These are phyloP conservation scores for Coniferiporia sulphurascens DNA, from an alignment of 1,284 basidiomycete species.

Conservation along the genomic window DNA sequence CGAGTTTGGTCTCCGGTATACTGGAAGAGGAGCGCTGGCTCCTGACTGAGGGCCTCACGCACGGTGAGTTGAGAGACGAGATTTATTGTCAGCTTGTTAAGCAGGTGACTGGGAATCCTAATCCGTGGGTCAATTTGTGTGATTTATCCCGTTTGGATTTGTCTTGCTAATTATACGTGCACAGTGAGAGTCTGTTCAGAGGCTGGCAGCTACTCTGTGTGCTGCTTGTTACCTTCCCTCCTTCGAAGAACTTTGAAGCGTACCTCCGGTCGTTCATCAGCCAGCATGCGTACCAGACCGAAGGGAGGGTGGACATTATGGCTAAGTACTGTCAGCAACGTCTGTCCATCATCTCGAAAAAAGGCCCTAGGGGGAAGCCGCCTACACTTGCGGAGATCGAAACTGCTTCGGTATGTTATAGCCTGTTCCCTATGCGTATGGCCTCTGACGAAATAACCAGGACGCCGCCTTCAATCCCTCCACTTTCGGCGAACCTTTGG, in stretches of 20 bases:
- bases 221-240: slow-evolving; percentile 81
- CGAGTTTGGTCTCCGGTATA: slow-evolving; percentile 37
- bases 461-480: slow-evolving; percentile 92
- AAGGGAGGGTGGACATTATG: slow-evolving; percentile 81
- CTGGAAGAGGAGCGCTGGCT: slow-evolving; percentile 87
- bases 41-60: slow-evolving; percentile 68
- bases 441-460: slow-evolving; percentile 30
- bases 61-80: slow-evolving; percentile 85
- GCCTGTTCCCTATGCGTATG: neutral
- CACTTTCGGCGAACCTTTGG: slow-evolving; percentile 85
- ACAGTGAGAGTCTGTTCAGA: slow-evolving; percentile 76
- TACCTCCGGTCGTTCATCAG: slow-evolving; percentile 77
- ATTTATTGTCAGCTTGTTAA: slow-evolving; percentile 91
- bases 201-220: slow-evolving; percentile 93
- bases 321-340: slow-evolving; percentile 81
- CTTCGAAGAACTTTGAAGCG: slow-evolving; percentile 84
- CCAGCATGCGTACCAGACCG: slow-evolving; percentile 56
- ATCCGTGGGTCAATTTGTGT: slow-evolving; percentile 45
- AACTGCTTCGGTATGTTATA: slow-evolving; percentile 65
- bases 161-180: slow-evolving; percentile 1
- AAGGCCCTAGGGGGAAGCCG: slow-evolving; percentile 79
- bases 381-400: slow-evolving; percentile 81
- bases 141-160: neutral
- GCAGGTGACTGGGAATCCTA: slow-evolving; percentile 80
- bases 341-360: slow-evolving; percentile 66